Conservation (phyloP, 2,329 filamentous ascomycete species). For the Diaporthe aspalathi region DNA sequence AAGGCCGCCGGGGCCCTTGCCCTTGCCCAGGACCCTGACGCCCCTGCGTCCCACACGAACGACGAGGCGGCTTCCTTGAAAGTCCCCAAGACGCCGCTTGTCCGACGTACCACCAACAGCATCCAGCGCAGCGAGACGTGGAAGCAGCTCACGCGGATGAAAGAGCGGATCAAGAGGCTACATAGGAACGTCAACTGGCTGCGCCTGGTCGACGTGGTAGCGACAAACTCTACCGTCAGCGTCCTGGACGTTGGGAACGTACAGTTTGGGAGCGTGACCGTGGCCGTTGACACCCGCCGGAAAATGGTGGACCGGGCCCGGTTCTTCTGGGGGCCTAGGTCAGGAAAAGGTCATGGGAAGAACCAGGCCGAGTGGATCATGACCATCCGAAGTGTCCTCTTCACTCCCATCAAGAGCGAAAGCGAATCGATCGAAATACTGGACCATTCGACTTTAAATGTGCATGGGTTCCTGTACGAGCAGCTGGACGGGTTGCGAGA, state of each 20-base stretch:
- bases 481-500: slow-evolving; percentile 89
- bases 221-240: slow-evolving; percentile 80
- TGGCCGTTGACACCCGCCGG: slow-evolving; percentile 89
- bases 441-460: slow-evolving; percentile 87
- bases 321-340: slow-evolving; percentile 84
- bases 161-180: slow-evolving; percentile 86
- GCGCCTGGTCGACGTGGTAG: slow-evolving; percentile 87
- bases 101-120: slow-evolving; percentile 46
- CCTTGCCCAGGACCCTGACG: slow-evolving; percentile 44
- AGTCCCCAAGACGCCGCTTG: slow-evolving; percentile 45
- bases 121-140: slow-evolving; percentile 77
- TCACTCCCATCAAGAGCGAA: slow-evolving; percentile 85
- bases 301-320: slow-evolving; percentile 93
- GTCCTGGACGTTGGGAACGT: slow-evolving; percentile 85
- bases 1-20: slow-evolving; percentile 52
- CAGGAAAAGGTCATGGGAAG: slow-evolving; percentile 66
- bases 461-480: slow-evolving; percentile 90
- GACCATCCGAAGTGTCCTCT: slow-evolving; percentile 84
- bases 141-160: slow-evolving; percentile 80
- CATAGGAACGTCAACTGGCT: slow-evolving; percentile 91
- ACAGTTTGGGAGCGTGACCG: slow-evolving; percentile 84
- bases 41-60: slow-evolving; percentile 39
- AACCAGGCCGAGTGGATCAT: slow-evolving; percentile 95
- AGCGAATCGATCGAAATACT: slow-evolving; percentile 87
- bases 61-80: slow-evolving; percentile 41